These are phyloP conservation scores for Amaranthus palmeri DNA, from an alignment of 148 eudicot genomes.

Conservation along the genomic window DNA sequence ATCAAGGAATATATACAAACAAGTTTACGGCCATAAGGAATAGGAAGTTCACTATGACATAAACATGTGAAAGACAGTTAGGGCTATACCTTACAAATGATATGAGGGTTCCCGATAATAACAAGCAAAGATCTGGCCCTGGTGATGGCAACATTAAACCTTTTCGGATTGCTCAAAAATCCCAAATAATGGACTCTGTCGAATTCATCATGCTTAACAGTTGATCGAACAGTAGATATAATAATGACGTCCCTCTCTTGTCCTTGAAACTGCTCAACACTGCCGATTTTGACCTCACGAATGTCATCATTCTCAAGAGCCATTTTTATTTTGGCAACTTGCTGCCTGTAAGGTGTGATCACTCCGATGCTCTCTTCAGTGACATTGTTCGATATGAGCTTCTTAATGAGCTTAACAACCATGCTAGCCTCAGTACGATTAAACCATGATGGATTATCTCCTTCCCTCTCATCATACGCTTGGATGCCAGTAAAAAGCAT, in stretches of 20 bases:
- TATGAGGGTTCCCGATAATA: constrained; percentile 88
- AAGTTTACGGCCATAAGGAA: not conserved
- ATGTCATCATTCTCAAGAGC: constrained; percentile 50
- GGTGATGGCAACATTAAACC: constrained; percentile 94
- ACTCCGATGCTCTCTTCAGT: constrained; percentile 66
- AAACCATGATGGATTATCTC: constrained; percentile 95
- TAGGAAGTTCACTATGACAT: not conserved
- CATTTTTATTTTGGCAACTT: constrained; percentile 62
- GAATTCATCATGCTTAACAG: constrained; percentile 72
- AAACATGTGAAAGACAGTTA: not conserved
- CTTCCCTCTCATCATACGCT: constrained; percentile 92
- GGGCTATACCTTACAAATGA: constrained; percentile 65
- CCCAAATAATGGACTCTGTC: constrained; percentile 73
- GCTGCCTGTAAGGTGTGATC: constrained; percentile 89
- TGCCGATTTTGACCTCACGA: constrained; percentile 63
- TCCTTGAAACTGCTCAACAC: constrained; percentile 96
- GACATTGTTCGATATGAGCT: constrained; percentile 38
- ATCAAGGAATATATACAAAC: not conserved
- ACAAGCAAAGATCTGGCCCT: constrained; percentile 87
- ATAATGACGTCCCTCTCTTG: constrained; percentile 81
- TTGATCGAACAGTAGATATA: constrained; percentile 88
- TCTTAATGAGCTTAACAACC: constrained; percentile 55
- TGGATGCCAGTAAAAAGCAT: constrained; percentile 77
- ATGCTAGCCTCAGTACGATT: constrained; percentile 92
- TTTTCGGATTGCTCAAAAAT: constrained; percentile 81